Conservation (phyloP, 306 rosid genomes). For the Pyrus betulifolia region DNA sequence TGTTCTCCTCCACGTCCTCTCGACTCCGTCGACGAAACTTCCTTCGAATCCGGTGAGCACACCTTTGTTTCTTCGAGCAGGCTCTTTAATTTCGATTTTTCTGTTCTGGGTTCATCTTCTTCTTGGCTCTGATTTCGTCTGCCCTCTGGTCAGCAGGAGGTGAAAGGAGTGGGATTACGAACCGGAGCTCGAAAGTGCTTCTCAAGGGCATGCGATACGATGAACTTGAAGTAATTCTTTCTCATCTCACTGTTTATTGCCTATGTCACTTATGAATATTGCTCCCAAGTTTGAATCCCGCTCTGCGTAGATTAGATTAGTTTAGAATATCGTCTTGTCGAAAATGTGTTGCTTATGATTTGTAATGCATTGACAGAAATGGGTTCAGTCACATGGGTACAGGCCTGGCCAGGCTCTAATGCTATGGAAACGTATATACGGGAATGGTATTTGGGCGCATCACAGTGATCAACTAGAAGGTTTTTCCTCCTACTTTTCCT, state of each 20-base stretch:
- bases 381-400: conserved; percentile 81
- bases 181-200: conserved; percentile 37
- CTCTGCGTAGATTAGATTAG: no score
- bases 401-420: conserved; percentile 88
- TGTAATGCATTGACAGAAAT: conserved; percentile 38
- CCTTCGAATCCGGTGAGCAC: conserved; percentile 31
- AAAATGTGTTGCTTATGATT: background rate
- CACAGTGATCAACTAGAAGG: conserved; percentile 73
- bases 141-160: conserved; percentile 15
- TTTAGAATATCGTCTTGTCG: background rate
- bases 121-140: background rate
- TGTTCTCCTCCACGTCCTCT: conserved; percentile 11
- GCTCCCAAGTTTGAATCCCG: no score
- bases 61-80: background rate
- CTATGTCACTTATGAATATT: no score
- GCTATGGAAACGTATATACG: conserved; percentile 90
- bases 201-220: conserved; percentile 76
- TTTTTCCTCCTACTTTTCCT: conserved; percentile 12
- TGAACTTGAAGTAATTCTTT: conserved; percentile 52
- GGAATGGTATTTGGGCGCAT: conserved; percentile 72
- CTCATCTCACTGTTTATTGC: background rate
- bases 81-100: background rate
- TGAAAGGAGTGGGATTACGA: conserved; percentile 13
- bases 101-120: background rate
- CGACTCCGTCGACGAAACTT: conserved; percentile 15